phyloP scores from a whole-genome alignment of 768 basidiomycete genomes.

The Xerocomellus dryophilus region DNA sequence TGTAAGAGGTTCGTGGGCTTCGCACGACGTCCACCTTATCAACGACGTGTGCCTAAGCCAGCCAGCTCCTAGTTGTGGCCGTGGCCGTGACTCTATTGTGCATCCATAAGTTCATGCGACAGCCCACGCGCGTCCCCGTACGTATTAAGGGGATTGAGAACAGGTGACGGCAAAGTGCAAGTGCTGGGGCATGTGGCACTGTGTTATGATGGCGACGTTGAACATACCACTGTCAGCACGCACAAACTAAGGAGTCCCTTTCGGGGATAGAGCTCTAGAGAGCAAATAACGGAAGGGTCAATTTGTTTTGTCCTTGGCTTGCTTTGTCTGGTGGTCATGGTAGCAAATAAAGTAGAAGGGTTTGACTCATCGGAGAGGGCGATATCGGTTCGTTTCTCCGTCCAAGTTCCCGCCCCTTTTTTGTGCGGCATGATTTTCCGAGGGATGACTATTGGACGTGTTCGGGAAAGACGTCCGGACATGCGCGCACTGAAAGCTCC shows the following conservation, averaged over 20 bases:
- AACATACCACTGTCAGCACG: conserved; percentile 5
- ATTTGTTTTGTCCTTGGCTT: not conserved
- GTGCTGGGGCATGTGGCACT: not conserved
- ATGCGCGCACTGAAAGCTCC: not conserved
- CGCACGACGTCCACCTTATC: not conserved
- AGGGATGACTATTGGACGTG: not conserved
- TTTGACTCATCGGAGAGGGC: not conserved
- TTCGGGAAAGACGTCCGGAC: not conserved
- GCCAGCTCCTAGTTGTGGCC: not conserved
- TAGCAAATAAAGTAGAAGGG: not conserved
- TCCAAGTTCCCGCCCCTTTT: not conserved
- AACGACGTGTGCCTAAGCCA: not conserved
- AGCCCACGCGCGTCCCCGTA: not conserved
- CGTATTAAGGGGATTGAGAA: not conserved
- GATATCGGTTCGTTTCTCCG: not conserved
- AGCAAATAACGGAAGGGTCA: not conserved
- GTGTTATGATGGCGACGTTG: not conserved
- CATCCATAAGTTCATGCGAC: not conserved
- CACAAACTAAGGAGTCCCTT: not conserved
- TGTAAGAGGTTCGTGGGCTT: too few relatives aligned
- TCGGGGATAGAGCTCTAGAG: not conserved
- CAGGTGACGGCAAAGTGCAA: not conserved
- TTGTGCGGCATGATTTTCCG: not conserved
- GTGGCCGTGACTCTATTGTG: not conserved
- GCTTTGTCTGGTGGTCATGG: not conserved